A percentile compares a stretch with the other conserved stretches of the same genome.
These are phyloP conservation scores for Volutella citrinella DNA, from an alignment of 2,329 filamentous ascomycete species.

Conservation along the genomic window DNA sequence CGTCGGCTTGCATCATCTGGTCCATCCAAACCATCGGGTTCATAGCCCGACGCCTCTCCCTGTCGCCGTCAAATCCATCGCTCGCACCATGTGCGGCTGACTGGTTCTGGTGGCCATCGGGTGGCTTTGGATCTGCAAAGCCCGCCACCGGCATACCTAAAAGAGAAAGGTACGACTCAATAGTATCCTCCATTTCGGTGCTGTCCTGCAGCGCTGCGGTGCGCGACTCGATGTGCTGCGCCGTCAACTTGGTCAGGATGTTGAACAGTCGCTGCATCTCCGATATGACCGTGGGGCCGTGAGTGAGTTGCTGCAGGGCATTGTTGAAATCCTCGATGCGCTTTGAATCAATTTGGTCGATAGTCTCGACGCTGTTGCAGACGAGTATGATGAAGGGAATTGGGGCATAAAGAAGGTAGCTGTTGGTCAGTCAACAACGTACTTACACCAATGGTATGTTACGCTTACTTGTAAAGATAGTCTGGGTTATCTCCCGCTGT, in stretches of 20 bases:
- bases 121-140: conserved; percentile 14
- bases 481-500: too few relatives aligned
- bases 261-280: conserved; percentile 57
- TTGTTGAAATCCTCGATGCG: conserved; percentile 48
- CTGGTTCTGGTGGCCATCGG: conserved; percentile 13
- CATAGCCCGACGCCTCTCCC: conserved; percentile 15
- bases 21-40: conserved; percentile 35
- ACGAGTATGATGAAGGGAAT: conserved; percentile 53
- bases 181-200: conserved; percentile 31
- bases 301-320: conserved; percentile 48
- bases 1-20: conserved; percentile 34
- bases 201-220: conserved; percentile 23
- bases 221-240: conserved; percentile 56
- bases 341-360: conserved; percentile 36
- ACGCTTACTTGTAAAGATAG: neutral
- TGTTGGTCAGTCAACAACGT: conserved; percentile 21
- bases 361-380: conserved; percentile 47
- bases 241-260: conserved; percentile 55
- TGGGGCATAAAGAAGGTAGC: conserved; percentile 47
- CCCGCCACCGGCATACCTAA: conserved; percentile 40
- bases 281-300: conserved; percentile 44
- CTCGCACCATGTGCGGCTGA: conserved; percentile 8
- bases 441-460: too few relatives aligned
- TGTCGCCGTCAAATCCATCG: too few relatives aligned
- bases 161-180: conserved; percentile 38